A percentile compares a stretch with the other conserved stretches of the same genome.
Evolutionary conservation across 306 rosid genomes (phyloP).

Genomic region (Hippophae gyantsensis): DNA sequence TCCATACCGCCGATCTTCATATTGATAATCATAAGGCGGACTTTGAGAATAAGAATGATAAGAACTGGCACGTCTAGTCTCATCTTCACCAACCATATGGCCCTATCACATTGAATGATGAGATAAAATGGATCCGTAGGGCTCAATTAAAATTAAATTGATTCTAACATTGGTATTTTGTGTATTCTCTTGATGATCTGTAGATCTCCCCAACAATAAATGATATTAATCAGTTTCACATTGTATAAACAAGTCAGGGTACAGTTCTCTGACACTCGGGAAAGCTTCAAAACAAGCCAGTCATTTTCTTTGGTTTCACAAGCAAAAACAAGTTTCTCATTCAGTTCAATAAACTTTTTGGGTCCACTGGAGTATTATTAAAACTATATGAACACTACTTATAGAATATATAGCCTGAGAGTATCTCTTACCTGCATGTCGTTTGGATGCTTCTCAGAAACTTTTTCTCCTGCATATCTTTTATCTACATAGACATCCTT

Average conservation of each 20-base stretch:
- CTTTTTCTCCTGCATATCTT: slow-evolving; percentile 59
- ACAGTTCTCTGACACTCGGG: too few relatives aligned
- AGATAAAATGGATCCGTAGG: too few relatives aligned
- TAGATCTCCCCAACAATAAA: too few relatives aligned
- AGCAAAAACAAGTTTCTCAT: too few relatives aligned
- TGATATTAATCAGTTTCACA: too few relatives aligned
- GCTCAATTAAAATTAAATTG: too few relatives aligned
- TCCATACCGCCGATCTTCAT: slow-evolving; percentile 86
- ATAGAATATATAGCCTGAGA: background rate
- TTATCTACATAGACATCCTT: slow-evolving; percentile 63
- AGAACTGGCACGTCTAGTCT: slow-evolving; percentile 84
- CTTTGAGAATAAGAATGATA: slow-evolving; percentile 97
- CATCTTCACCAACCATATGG: slow-evolving; percentile 46
- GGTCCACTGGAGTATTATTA: background rate
- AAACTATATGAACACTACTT: background rate
- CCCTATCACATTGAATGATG: slow-evolving; percentile 36
- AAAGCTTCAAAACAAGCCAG: too few relatives aligned
- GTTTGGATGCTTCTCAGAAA: slow-evolving; percentile 71
- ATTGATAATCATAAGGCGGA: slow-evolving; percentile 94
- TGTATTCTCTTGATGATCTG: too few relatives aligned
- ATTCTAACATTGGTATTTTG: too few relatives aligned
- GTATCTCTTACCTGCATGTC: slow-evolving; percentile 59
- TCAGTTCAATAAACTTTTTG: background rate
- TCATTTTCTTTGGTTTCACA: too few relatives aligned
- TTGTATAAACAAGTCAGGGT: too few relatives aligned